These are phyloP conservation scores for Tetracentron sinense DNA, from an alignment of 164 flowering plant species.

Conservation along the genomic window DNA sequence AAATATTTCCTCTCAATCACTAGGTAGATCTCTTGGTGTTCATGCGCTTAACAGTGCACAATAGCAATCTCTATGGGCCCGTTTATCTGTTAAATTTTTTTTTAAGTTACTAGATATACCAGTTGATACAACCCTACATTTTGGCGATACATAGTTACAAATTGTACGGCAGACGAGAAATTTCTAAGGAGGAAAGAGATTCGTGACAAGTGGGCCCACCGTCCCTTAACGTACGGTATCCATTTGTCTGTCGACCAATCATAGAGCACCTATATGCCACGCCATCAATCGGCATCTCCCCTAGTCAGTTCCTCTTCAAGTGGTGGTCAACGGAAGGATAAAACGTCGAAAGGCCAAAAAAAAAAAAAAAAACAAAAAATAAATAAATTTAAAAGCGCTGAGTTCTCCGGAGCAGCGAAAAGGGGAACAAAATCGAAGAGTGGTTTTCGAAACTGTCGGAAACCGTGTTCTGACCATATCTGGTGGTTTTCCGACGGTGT, in stretches of 20 bases:
- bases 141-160: neutral
- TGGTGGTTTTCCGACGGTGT: neutral
- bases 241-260: slow-evolving; percentile 27
- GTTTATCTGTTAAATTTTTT: no score
- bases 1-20: no score
- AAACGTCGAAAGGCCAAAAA: neutral
- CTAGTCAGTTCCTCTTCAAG: slow-evolving; percentile 4
- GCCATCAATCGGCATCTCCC: slow-evolving; percentile 20
- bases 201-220: slow-evolving; percentile 7
- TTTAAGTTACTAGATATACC: no score
- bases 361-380: neutral
- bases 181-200: no score
- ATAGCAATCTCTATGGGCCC: no score
- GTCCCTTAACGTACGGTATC: slow-evolving; percentile 9
- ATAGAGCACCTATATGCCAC: slow-evolving; percentile 17
- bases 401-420: neutral
- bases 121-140: no score
- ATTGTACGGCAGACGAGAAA: no score
- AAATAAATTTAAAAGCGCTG: neutral
- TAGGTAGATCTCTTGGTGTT: no score
- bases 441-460: slow-evolving; percentile 5
- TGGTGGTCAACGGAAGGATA: slow-evolving; percentile 37
- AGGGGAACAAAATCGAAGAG: neutral
- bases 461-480: neutral
- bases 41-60: no score